A percentile compares a stretch with the other conserved stretches of the same genome.
Conservation (phyloP, 495 filamentous ascomycete genomes). For the Emericellopsis terricola region DNA sequence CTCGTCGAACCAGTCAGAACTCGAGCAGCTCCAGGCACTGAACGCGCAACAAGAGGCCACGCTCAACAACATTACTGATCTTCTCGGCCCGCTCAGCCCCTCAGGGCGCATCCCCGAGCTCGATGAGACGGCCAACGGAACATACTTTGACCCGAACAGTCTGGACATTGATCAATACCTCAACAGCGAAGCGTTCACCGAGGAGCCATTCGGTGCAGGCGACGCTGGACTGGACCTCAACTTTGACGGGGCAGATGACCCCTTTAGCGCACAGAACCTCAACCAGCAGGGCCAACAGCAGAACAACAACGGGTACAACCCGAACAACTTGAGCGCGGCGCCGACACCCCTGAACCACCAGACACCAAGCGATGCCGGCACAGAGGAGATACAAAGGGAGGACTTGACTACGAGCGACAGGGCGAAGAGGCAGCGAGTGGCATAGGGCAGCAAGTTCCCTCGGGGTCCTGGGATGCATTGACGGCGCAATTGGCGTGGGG, state of each 20-base stretch:
- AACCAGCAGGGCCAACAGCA: slow-evolving; percentile 13
- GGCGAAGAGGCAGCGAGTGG: slow-evolving; percentile 19
- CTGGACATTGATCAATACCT: slow-evolving; percentile 57
- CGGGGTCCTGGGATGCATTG: too few species aligned
- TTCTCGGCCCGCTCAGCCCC: slow-evolving; percentile 62
- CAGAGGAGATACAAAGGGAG: slow-evolving; percentile 24
- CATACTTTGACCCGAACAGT: slow-evolving; percentile 21
- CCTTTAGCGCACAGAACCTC: slow-evolving; percentile 5
- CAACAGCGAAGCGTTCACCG: slow-evolving; percentile 41
- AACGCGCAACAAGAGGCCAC: slow-evolving; percentile 54
- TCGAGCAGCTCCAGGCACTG: slow-evolving; percentile 55
- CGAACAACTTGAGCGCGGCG: too few species aligned
- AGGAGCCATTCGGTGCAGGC: slow-evolving; percentile 3
- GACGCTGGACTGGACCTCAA: slow-evolving; percentile 23
- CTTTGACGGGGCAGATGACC: slow-evolving; percentile 8
- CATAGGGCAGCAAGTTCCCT: too few species aligned
- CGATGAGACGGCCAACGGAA: slow-evolving; percentile 21
- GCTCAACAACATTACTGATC: slow-evolving; percentile 48
- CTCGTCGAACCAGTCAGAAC: slow-evolving; percentile 45
- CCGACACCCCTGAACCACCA: too few species aligned
- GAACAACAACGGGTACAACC: slow-evolving; percentile 10
- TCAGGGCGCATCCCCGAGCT: slow-evolving; percentile 66
- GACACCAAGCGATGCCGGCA: slow-evolving; percentile 26
- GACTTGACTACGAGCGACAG: slow-evolving; percentile 13
- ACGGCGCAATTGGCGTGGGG: too few species aligned